Conservation (phyloP, 805 yeast species). For the Citeromyces matritensis region DNA sequence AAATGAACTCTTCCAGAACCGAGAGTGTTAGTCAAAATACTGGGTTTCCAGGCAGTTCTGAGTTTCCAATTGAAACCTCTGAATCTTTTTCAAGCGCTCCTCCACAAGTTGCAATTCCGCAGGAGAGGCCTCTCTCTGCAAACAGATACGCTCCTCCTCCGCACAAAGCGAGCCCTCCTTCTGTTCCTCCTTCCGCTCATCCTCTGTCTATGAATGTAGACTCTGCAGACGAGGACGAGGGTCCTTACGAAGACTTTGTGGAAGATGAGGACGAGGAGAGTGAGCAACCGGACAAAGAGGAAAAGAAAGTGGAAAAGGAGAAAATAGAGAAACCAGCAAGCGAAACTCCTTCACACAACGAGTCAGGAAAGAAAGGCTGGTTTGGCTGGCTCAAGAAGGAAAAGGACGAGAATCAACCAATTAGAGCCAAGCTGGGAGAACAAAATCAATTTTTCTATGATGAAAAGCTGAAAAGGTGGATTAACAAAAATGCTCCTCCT, state of each 20-base stretch:
- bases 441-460: slow-evolving; percentile 63
- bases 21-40: too few relatives aligned
- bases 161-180: slow-evolving; percentile 9
- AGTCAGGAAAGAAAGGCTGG: slow-evolving; percentile 31
- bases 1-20: too few relatives aligned
- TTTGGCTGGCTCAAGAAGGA: slow-evolving; percentile 46
- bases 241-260: slow-evolving; percentile 31
- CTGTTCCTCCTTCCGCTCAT: slow-evolving; percentile 11
- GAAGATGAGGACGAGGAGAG: slow-evolving; percentile 26
- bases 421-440: slow-evolving; percentile 79
- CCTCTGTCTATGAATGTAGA: not conserved
- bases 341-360: slow-evolving; percentile 5
- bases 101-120: too few relatives aligned
- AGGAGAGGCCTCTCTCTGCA: too few relatives aligned
- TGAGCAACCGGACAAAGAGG: slow-evolving; percentile 7
- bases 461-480: slow-evolving; percentile 78
- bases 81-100: too few relatives aligned
- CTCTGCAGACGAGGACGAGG: slow-evolving; percentile 17
- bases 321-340: slow-evolving; percentile 11
- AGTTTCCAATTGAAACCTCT: too few relatives aligned
- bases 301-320: slow-evolving; percentile 6
- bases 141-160: too few relatives aligned
- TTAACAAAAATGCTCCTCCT: slow-evolving; percentile 49
- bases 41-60: too few relatives aligned
- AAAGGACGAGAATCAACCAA: slow-evolving; percentile 58